Percentiles rank a stretch among this genome's conserved stretches.
Conservation (phyloP, 805 yeast species). For the Osmozyma mogii region DNA sequence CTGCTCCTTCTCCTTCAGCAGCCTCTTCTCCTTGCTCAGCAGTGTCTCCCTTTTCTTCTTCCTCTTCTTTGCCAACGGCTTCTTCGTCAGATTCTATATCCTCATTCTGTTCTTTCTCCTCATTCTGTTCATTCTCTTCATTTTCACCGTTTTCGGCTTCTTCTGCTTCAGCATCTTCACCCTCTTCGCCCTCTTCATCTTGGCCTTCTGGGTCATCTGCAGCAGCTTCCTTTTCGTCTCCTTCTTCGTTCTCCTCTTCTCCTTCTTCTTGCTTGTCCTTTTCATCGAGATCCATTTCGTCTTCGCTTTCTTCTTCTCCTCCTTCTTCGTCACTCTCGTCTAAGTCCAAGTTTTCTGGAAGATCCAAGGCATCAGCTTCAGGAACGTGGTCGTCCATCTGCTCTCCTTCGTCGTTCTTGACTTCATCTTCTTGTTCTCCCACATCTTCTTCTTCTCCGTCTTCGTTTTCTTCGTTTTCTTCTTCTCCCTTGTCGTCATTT, state of each 20-base stretch:
- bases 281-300: conserved; percentile 8
- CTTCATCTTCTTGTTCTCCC: conserved; percentile 78
- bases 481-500: conserved; percentile 32
- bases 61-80: conserved; percentile 35
- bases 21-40: conserved; percentile 21
- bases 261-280: conserved; percentile 9
- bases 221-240: conserved; percentile 10
- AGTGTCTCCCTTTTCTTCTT: conserved; percentile 23
- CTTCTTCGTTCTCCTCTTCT: conserved; percentile 19
- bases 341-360: conserved; percentile 87
- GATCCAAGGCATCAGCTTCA: conserved; percentile 77
- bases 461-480: conserved; percentile 39
- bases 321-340: conserved; percentile 64
- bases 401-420: conserved; percentile 58
- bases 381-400: conserved; percentile 69
- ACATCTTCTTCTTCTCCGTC: conserved; percentile 62
- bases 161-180: conserved; percentile 10
- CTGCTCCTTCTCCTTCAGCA: conserved; percentile 50
- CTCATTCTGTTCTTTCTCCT: conserved; percentile 11
- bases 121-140: conserved; percentile 18
- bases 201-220: conserved; percentile 17
- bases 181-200: conserved; percentile 25
- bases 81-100: conserved; percentile 21
- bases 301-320: conserved; percentile 37
- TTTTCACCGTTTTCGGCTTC: conserved; percentile 26